phyloP scores from a whole-genome alignment of 1,139 yeast genomes.

The Candida sp. region DNA sequence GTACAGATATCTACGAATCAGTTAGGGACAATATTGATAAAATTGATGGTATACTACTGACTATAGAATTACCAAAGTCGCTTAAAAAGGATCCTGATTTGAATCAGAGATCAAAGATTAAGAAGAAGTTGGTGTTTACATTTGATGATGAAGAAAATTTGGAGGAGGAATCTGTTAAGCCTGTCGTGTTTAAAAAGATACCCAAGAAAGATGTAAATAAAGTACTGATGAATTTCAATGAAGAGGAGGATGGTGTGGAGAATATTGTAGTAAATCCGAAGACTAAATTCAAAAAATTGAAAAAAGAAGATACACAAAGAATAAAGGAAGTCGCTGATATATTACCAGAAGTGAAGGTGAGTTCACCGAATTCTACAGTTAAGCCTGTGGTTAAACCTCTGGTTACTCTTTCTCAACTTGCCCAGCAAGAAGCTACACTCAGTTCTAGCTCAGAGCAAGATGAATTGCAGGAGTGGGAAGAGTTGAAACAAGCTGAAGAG shows the following conservation, averaged over 20 bases:
- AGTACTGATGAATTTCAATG: constrained; percentile 4
- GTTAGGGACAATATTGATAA: constrained; percentile 18
- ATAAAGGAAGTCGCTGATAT: constrained; percentile 22
- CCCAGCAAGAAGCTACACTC: constrained; percentile 8
- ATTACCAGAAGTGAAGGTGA: not conserved
- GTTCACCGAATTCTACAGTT: not conserved
- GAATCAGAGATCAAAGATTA: not conserved
- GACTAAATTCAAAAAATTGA: constrained; percentile 36
- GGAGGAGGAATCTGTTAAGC: not conserved
- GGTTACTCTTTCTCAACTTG: constrained; percentile 11
- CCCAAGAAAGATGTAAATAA: not conserved
- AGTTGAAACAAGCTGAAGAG: constrained; percentile 8
- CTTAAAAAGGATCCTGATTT: not conserved
- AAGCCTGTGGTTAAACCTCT: constrained; percentile 2
- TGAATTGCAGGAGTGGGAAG: constrained; percentile 3
- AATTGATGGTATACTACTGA: constrained; percentile 3
- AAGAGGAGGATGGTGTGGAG: not conserved
- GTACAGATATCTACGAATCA: constrained; percentile 18
- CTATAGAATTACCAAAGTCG: not conserved
- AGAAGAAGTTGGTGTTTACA: constrained; percentile 2
- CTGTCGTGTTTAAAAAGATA: not conserved
- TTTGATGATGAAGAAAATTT: constrained; percentile 11
- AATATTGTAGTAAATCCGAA: constrained; percentile 5
- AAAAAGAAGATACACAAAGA: constrained; percentile 36
- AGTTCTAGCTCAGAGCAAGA: constrained; percentile 1